A percentile compares a stretch with the other conserved stretches of the same genome.
Evolutionary conservation across 768 basidiomycete species (phyloP).

Genomic region (Neoboletus brunneissimus): DNA sequence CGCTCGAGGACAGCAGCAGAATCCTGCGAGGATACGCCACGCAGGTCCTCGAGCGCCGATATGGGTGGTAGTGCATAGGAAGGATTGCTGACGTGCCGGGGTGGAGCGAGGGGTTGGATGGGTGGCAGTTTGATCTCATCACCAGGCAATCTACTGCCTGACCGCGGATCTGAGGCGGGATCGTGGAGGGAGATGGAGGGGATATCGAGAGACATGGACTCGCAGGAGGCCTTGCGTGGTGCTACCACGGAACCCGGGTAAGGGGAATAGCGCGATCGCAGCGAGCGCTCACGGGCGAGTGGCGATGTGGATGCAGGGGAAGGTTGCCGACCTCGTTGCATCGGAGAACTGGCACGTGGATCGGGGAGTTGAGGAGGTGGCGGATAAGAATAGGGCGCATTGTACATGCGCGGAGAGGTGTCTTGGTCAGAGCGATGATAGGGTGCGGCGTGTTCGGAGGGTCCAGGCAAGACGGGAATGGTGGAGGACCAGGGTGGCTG

Average conservation of each 20-base stretch:
- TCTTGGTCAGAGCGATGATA: conserved; percentile 27
- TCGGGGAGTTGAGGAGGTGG: conserved; percentile 28
- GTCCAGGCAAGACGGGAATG: conserved; percentile 35
- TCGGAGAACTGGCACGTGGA: conserved; percentile 29
- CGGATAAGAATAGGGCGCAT: conserved; percentile 29
- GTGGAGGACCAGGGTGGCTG: conserved; percentile 49
- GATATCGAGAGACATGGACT: conserved; percentile 34
- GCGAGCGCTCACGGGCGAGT: conserved; percentile 23
- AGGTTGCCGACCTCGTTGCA: conserved; percentile 29
- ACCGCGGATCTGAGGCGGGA: conserved; percentile 24
- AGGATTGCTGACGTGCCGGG: conserved; percentile 31
- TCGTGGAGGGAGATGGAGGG: conserved; percentile 37
- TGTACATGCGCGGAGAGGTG: conserved; percentile 26
- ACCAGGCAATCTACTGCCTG: conserved; percentile 24
- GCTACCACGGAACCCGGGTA: conserved; percentile 37
- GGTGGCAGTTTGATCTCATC: conserved; percentile 43
- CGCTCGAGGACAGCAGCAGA: conserved; percentile 66
- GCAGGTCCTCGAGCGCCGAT: conserved; percentile 62
- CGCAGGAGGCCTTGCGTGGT: conserved; percentile 26
- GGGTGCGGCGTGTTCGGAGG: conserved; percentile 20
- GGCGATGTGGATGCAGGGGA: conserved; percentile 28
- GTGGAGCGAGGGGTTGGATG: conserved; percentile 36
- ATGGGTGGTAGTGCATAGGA: conserved; percentile 65
- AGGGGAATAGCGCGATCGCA: conserved; percentile 41
- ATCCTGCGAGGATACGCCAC: conserved; percentile 50